phyloP scores from a whole-genome alignment of 2,329 filamentous ascomycete species.

The Sordariomycetes sp. region DNA sequence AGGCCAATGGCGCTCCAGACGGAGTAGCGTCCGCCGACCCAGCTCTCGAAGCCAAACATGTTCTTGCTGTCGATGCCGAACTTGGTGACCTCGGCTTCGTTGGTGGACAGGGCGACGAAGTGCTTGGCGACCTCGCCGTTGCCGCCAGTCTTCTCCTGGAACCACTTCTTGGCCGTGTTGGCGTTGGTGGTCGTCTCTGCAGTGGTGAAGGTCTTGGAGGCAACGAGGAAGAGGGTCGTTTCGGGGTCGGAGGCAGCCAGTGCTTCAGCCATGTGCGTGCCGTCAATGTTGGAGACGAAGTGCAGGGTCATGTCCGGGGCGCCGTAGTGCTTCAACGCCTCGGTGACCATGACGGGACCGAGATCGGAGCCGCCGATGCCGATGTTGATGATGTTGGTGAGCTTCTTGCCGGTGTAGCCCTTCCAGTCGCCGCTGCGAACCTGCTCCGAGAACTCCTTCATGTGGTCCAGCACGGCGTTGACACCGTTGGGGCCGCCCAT shows the following conservation, averaged over 20 bases:
- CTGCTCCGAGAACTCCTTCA: slow-evolving; percentile 97
- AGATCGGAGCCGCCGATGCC: slow-evolving; percentile 98
- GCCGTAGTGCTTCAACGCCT: slow-evolving; percentile 92
- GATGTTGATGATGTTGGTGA: slow-evolving; percentile 93
- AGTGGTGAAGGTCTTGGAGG: slow-evolving; percentile 98
- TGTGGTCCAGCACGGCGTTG: slow-evolving; percentile 85
- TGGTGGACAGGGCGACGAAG: slow-evolving; percentile 96
- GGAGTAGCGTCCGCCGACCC: slow-evolving; percentile 96
- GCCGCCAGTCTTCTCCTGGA: slow-evolving; percentile 70
- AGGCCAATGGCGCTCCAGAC: slow-evolving; percentile 98
- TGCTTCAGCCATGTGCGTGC: slow-evolving; percentile 94
- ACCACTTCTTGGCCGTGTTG: slow-evolving; percentile 95
- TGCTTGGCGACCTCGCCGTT: slow-evolving; percentile 92
- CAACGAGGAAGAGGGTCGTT: slow-evolving; percentile 96
- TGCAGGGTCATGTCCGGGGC: slow-evolving; percentile 80
- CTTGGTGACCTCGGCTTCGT: slow-evolving; percentile 90
- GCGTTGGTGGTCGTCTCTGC: slow-evolving; percentile 96
- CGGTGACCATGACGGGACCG: slow-evolving; percentile 98
- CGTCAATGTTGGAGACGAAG: slow-evolving; percentile 99
- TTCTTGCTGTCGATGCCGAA: slow-evolving; percentile 98
- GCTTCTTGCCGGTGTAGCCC: slow-evolving; percentile 93
- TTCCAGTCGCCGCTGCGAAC: slow-evolving; percentile 94
- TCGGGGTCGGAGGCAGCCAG: slow-evolving; percentile 84
- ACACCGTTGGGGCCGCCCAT: slow-evolving; percentile 84
- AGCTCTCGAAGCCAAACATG: slow-evolving; percentile 99